These are phyloP conservation scores for Aspergillus puulaauensis DNA, from an alignment of 2,329 filamentous ascomycete species.

Conservation along the genomic window DNA sequence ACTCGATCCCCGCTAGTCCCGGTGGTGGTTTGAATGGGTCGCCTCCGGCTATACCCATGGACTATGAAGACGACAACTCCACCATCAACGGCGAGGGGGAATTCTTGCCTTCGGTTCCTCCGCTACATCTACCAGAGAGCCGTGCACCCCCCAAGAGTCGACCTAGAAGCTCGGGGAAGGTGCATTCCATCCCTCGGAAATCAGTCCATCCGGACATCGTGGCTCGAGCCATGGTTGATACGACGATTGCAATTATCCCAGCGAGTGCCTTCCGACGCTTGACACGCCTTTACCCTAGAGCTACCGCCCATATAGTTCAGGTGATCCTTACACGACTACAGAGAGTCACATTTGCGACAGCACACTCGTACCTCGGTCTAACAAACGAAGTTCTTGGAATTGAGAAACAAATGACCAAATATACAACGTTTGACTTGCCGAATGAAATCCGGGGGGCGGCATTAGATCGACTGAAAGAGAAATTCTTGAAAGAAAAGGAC, in stretches of 20 bases:
- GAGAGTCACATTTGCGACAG: constrained; percentile 89
- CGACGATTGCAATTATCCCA: constrained; percentile 96
- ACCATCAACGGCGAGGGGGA: constrained; percentile 27
- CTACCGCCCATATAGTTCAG: constrained; percentile 95
- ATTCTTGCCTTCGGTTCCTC: constrained; percentile 65
- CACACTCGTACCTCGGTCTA: constrained; percentile 88
- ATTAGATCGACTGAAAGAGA: constrained; percentile 82
- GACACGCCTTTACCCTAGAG: constrained; percentile 91
- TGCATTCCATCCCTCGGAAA: constrained; percentile 46
- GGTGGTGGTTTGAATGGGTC: constrained; percentile 29
- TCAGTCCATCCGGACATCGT: constrained; percentile 97
- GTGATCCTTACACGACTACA: constrained; percentile 94
- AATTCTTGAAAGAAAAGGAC: constrained; percentile 83
- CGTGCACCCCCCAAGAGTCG: constrained; percentile 26
- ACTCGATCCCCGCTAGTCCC: constrained; percentile 42
- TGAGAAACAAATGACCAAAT: constrained; percentile 90
- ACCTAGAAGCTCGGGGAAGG: constrained; percentile 19
- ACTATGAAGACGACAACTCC: constrained; percentile 20
- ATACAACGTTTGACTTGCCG: constrained; percentile 85
- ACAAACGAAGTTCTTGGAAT: constrained; percentile 90
- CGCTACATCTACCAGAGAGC: constrained; percentile 66
- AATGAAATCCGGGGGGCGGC: constrained; percentile 85
- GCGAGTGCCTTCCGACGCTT: constrained; percentile 91
- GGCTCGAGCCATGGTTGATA: constrained; percentile 92
- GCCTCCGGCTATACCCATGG: constrained; percentile 19